These are phyloP conservation scores for Lactifluus volemus DNA, from an alignment of 768 basidiomycete genomes.

Conservation along the genomic window DNA sequence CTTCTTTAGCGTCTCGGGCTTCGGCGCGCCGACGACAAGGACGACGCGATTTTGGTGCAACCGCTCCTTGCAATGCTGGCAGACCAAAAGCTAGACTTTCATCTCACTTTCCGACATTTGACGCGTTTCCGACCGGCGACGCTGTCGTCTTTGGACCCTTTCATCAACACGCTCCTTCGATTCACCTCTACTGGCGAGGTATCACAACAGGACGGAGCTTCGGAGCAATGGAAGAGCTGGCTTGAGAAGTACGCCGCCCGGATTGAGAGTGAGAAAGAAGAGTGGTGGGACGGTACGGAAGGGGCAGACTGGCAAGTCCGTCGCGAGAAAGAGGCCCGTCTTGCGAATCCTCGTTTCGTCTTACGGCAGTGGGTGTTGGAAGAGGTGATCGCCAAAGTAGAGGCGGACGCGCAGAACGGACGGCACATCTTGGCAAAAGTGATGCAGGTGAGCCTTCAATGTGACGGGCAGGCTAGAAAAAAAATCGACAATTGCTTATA, in stretches of 20 bases:
- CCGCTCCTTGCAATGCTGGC: conserved; percentile 73
- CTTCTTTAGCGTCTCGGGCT: conserved; percentile 64
- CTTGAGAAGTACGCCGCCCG: conserved; percentile 52
- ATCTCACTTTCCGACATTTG: conserved; percentile 72
- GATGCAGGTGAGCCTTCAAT: conserved; percentile 50
- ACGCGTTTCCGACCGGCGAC: conserved; percentile 46
- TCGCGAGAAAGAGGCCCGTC: conserved; percentile 34
- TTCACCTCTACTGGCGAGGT: conserved; percentile 38
- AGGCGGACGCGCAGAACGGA: conserved; percentile 53
- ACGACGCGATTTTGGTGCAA: conserved; percentile 51
- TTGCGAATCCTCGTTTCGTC: conserved; percentile 86
- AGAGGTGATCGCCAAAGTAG: conserved; percentile 76
- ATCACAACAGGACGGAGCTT: conserved; percentile 38
- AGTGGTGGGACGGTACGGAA: conserved; percentile 48
- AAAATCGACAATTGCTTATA: background rate
- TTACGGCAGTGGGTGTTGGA: conserved; percentile 94
- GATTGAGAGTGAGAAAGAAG: conserved; percentile 41
- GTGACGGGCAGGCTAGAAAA: background rate
- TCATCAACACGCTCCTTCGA: conserved; percentile 38
- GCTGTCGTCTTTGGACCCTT: conserved; percentile 30
- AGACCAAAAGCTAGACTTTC: conserved; percentile 74
- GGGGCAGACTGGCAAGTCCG: conserved; percentile 9
- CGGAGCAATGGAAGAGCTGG: conserved; percentile 53
- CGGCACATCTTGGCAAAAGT: conserved; percentile 71
- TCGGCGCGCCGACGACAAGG: conserved; percentile 40